Percentiles rank a stretch among this genome's conserved stretches.
phyloP scores from a whole-genome alignment of 495 filamentous ascomycete species.

The Lasiosphaeria ovina region DNA sequence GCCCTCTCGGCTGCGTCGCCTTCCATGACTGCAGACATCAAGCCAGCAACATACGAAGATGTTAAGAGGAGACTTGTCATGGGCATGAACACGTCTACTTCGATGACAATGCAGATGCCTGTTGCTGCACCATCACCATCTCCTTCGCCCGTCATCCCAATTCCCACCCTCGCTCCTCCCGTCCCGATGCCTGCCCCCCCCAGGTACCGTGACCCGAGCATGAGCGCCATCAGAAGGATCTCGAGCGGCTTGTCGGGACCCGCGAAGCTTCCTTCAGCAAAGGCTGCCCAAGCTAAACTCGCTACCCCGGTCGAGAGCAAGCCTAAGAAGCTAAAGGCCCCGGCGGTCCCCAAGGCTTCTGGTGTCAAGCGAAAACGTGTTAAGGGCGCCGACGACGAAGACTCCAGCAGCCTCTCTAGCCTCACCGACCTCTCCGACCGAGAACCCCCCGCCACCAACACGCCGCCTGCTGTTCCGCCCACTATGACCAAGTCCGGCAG shows the following conservation, averaged over 20 bases:
- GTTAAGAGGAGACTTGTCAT: conserved; percentile 47
- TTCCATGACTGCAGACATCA: conserved; percentile 28
- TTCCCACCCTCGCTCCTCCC: conserved; percentile 2
- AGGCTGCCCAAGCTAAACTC: conserved; percentile 1
- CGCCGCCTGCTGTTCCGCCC: conserved; percentile 40
- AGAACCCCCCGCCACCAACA: neutral
- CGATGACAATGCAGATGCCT: conserved; percentile 44
- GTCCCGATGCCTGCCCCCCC: neutral
- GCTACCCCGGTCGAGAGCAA: conserved; percentile 21
- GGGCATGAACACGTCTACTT: conserved; percentile 48
- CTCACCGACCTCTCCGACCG: conserved; percentile 18
- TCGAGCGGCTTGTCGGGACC: conserved; percentile 26
- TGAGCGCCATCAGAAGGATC: conserved; percentile 34
- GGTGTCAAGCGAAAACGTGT: conserved; percentile 19
- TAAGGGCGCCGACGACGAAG: conserved; percentile 19
- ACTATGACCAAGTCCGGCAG: conserved; percentile 83
- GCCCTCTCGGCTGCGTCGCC: conserved; percentile 35
- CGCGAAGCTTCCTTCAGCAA: conserved; percentile 14
- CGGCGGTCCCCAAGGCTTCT: neutral
- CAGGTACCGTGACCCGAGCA: neutral
- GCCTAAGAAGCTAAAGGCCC: conserved; percentile 25
- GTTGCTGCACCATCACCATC: neutral
- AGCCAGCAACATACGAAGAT: conserved; percentile 45
- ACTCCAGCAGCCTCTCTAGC: conserved; percentile 14
- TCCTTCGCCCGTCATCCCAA: neutral